phyloP scores from a whole-genome alignment of 306 rosid genomes.

The Prunus mume region DNA sequence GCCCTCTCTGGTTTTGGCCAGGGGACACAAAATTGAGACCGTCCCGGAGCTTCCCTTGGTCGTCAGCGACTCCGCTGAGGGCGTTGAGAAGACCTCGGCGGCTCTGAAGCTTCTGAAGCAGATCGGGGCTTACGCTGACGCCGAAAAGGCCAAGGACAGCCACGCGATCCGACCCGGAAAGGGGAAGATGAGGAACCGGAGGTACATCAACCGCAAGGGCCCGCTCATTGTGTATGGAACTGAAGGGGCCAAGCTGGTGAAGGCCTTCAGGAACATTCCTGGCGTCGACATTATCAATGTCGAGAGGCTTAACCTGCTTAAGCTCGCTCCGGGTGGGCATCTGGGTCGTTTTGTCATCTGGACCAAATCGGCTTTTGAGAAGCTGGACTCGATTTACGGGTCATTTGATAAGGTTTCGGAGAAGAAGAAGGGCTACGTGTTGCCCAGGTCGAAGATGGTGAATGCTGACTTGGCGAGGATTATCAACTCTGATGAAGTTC shows the following conservation, averaged over 20 bases:
- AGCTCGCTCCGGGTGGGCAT: constrained; percentile 87
- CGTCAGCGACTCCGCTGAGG: constrained; percentile 63
- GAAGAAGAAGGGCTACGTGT: constrained; percentile 66
- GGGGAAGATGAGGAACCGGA: constrained; percentile 80
- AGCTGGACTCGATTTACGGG: constrained; percentile 76
- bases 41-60: constrained; percentile 79
- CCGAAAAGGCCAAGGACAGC: constrained; percentile 74
- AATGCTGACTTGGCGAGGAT: constrained; percentile 75
- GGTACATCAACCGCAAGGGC: constrained; percentile 72
- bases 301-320: constrained; percentile 67
- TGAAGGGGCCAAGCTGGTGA: constrained; percentile 79
- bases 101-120: constrained; percentile 68
- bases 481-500: constrained; percentile 87
- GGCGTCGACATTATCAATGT: constrained; percentile 74
- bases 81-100: constrained; percentile 67
- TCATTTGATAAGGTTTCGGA: constrained; percentile 66
- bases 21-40: constrained; percentile 70
- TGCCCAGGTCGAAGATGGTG: constrained; percentile 76
- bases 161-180: constrained; percentile 71
- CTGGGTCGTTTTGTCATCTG: constrained; percentile 79
- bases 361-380: constrained; percentile 91
- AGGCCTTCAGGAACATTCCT: constrained; percentile 73
- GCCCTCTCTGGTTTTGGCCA: constrained; percentile 66
- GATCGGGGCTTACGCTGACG: constrained; percentile 70
- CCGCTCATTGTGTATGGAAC: constrained; percentile 72